phyloP scores from a whole-genome alignment of 1,139 yeast genomes.

The Geotrichum macrosporum region DNA sequence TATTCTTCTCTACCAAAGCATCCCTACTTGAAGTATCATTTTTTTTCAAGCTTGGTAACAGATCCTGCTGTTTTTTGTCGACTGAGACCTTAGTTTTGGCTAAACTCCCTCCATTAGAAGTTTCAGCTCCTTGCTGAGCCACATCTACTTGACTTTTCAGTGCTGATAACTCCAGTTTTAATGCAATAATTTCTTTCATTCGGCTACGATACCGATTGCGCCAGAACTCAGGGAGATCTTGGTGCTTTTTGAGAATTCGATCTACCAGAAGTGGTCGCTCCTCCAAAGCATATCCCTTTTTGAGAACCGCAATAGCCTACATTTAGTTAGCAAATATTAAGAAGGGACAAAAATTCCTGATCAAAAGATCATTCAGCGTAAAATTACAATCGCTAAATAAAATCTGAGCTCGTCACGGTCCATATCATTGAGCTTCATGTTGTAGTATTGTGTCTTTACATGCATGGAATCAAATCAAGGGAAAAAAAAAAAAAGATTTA shows the following conservation, averaged over 20 bases:
- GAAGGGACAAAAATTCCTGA: no score
- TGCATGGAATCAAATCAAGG: not conserved
- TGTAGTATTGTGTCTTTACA: not conserved
- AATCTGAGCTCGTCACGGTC: conserved; percentile 8
- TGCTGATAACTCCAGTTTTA: conserved; percentile 1
- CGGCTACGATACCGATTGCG: conserved; percentile 9
- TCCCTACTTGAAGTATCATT: no score
- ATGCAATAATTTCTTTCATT: conserved; percentile 6
- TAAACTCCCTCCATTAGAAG: no score
- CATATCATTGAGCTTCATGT: conserved; percentile 3
- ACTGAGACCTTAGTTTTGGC: no score
- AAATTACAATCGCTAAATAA: conserved; percentile 12
- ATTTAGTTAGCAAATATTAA: no score
- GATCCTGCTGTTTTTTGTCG: no score
- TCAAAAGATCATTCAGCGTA: no score
- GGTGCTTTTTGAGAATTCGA: conserved; percentile 6
- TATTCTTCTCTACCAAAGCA: no score
- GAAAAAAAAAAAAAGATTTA: not conserved
- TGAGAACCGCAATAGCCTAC: conserved; percentile 13
- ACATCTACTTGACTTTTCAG: not conserved
- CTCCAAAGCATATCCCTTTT: conserved; percentile 9
- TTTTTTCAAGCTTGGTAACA: no score
- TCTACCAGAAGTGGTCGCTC: not conserved
- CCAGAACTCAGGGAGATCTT: conserved; percentile 18
- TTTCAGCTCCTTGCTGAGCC: no score